Evolutionary conservation across 352 stramenopile species (phyloP).

Genomic region (Phytophthora tentaculata): DNA sequence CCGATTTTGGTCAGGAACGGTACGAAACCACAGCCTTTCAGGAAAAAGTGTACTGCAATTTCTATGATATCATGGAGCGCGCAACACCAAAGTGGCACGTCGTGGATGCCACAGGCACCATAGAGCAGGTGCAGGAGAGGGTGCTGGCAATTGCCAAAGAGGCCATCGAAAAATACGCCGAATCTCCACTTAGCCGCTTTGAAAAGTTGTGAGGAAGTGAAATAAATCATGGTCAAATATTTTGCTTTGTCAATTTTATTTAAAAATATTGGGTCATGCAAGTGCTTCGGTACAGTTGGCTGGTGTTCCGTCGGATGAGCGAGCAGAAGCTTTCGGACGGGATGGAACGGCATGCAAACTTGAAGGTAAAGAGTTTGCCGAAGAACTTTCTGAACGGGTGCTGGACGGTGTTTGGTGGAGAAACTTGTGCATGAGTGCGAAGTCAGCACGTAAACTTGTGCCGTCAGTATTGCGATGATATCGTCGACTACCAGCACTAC

Average conservation of each 20-base stretch:
- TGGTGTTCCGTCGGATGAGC: constrained; percentile 21
- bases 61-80: constrained; percentile 63
- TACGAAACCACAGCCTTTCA: constrained; percentile 93
- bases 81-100: constrained; percentile 71
- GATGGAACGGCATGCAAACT: constrained; percentile 16
- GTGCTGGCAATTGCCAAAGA: constrained; percentile 63
- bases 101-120: constrained; percentile 78
- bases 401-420: constrained; percentile 53
- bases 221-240: background rate
- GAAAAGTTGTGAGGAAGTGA: constrained; percentile 35
- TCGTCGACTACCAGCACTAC: constrained; percentile 40
- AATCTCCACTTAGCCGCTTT: constrained; percentile 49
- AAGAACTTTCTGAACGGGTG: background rate
- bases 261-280: constrained; percentile 24
- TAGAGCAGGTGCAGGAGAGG: constrained; percentile 72
- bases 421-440: constrained; percentile 76
- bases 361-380: constrained; percentile 5
- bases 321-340: constrained; percentile 31
- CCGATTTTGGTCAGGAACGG: constrained; percentile 93
- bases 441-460: constrained; percentile 41
- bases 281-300: constrained; percentile 31
- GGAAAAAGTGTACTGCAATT: constrained; percentile 83
- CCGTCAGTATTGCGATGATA: constrained; percentile 41
- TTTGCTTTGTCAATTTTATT: constrained; percentile 1
- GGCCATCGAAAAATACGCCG: constrained; percentile 44